Evolutionary conservation across 192 early-diverging fungal species (phyloP), one percentile per base, ranked within the genome.

Genomic region (Dissophora ornata): DNA sequence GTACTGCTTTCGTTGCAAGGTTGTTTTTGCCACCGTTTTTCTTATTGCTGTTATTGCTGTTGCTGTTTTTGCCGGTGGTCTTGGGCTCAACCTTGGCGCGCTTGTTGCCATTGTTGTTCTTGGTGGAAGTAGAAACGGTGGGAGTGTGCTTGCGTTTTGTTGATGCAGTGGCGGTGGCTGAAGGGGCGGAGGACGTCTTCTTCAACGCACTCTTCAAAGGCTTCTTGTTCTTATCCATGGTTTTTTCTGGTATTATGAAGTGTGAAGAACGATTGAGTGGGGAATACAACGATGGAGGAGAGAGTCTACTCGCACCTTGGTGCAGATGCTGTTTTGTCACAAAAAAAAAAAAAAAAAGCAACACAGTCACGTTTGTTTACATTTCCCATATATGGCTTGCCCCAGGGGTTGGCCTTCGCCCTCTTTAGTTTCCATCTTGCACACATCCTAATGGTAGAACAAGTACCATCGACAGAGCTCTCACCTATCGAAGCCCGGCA

Each of bases 131-230:
- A 24, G 9, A 30, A 11, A 9, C 46, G 0, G 49, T 28, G 0
- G 60, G 34, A 19, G 54, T 36, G 42, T 56, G 36, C 34, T 77
- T 66, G 44, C 61, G 61, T 30, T 63, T 77, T 34, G 50, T 38
- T 2, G 62, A 25, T 9, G 50, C 36, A n/a, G 49, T 19, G 10
- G 42, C 13, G 30, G 55, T 19, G 1, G 57, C 26, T 5, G 48
- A 19, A 18, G 44, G 25, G 24, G n/a, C n/a, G n/a, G 65, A n/a
- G 7, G 30, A 47, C 2, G 73, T 67, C 59, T 77, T 77, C 47
- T 77, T 77, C 28, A 77, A 40, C 10, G 73, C 73, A 25, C 64
- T 67, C 54, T 77, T 77, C 18, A 77, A 29, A 28, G 73, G 73
- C 32, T 62, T 77, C 46, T 77, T 77, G 33, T 42, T 60, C 33